These are phyloP conservation scores for Acacia concinna DNA, from an alignment of 331 rosid species.

Conservation along the genomic window DNA sequence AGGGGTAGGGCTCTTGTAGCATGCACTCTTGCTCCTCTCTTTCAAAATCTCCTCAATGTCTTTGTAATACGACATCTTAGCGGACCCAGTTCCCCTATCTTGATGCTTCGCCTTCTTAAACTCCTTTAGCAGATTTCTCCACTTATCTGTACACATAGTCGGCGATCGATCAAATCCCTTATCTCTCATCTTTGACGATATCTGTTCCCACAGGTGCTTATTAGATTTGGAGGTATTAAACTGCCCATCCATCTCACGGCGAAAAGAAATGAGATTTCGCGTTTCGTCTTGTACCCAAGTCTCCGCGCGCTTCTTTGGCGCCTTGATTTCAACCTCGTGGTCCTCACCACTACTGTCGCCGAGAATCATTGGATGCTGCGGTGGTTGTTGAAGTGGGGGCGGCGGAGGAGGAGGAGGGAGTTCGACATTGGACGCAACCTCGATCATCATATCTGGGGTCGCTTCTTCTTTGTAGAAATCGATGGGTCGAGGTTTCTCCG, in stretches of 20 bases:
- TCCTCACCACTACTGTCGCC: slow-evolving; percentile 89
- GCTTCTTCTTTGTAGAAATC: slow-evolving; percentile 70
- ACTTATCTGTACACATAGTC: slow-evolving; percentile 96
- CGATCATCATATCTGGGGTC: slow-evolving; percentile 78
- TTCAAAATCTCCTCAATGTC: slow-evolving; percentile 89
- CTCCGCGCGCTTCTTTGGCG: slow-evolving; percentile 95
- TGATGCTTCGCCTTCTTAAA: slow-evolving; percentile 89
- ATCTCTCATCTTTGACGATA: slow-evolving; percentile 81
- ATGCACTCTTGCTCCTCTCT: slow-evolving; percentile 60
- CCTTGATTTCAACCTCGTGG: slow-evolving; percentile 68
- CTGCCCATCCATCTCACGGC: slow-evolving; percentile 73
- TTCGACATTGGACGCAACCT: slow-evolving; percentile 57
- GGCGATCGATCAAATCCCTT: slow-evolving; percentile 93
- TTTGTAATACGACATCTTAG: slow-evolving; percentile 85
- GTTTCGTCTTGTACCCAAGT: slow-evolving; percentile 98
- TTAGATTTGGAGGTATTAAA: slow-evolving; percentile 94
- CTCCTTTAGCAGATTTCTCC: slow-evolving; percentile 95
- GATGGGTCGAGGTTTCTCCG: slow-evolving; percentile 74
- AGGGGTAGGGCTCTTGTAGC: slow-evolving; percentile 58
- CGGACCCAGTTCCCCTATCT: slow-evolving; percentile 73
- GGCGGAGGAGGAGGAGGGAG: slow-evolving; percentile 30
- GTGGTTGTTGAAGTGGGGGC: slow-evolving; percentile 35
- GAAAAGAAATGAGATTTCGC: slow-evolving; percentile 64
- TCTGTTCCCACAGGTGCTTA: slow-evolving; percentile 94
- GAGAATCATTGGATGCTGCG: slow-evolving; percentile 54